Base-by-base conservation (phyloP, 2,329 filamentous ascomycete species). In the Fusarium concolor region DNA sequence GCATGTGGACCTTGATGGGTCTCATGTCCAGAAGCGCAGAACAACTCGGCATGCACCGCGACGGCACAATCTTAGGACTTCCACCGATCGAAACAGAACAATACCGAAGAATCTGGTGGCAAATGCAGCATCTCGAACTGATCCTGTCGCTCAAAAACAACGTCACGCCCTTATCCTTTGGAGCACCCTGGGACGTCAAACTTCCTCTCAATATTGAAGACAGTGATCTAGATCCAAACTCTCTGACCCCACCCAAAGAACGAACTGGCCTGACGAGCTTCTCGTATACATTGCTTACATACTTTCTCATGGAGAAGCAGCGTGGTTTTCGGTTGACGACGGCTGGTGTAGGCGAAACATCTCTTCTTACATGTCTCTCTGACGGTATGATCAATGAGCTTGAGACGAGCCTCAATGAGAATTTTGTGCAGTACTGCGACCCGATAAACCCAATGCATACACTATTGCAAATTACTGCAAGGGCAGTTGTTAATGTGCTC, bases 161-260 rank as follows among this genome's bases (percentile, higher is more conserved):
- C 1, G 56, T 66, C 0, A 62, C 63, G 1, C 56, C 63, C 1
- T 10, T 66, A 6, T 66, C 63, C 0, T 66, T 66, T 20, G n/a
- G 41, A 5, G 18, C 50, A 20, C 29, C 14, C 1, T 66, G 62
- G 56, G 62, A 62, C 2, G 62, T 66, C 7, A 66, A 28, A 3
- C 63, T 66, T 31, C 63, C 63, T 1, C 42, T 66, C 0, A 66
- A 66, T 10, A 66, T 66, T 2, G 62, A 66, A 35, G 63, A 66
- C 7, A n/a, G 12, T 5, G 62, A 66, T 5, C 33, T 66, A 2
- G 24, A 66, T 2, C 45, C 56, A 17, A 28, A 3, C 4, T 47
- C 56, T 0, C 6, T 3, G 8, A 22, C 4, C 1, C 15, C 28
- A 1, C 62, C 62, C 0, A 55, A 26, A 20, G 45, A 47, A 8